phyloP scores from a whole-genome alignment of 73 alveolate genomes.

The Blepharisma stoltei region DNA sequence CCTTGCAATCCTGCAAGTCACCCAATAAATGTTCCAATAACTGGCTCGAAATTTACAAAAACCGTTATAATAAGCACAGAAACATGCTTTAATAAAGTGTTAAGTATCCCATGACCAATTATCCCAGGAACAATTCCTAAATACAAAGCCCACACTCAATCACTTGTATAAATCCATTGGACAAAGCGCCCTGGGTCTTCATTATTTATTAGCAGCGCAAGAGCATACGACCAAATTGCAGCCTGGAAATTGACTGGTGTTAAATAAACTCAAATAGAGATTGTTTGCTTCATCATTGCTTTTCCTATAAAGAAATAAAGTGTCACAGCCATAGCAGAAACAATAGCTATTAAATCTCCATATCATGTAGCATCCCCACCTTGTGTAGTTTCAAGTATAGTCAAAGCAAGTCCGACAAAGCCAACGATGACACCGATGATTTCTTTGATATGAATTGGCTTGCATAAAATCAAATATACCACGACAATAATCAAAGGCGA shows the following conservation, averaged over 20 bases:
- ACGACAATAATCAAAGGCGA: constrained; percentile 4
- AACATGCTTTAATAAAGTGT: neutral
- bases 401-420: neutral
- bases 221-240: neutral
- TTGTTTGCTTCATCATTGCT: neutral
- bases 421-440: constrained; percentile 23
- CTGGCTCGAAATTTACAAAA: neutral
- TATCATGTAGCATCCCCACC: neutral
- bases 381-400: neutral
- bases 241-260: neutral
- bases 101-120: neutral
- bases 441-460: neutral
- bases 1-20: neutral
- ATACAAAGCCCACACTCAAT: neutral
- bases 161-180: neutral
- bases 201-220: neutral
- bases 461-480: neutral
- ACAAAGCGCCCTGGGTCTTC: neutral
- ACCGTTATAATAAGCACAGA: neutral
- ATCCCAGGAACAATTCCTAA: constrained; percentile 18
- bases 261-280: neutral
- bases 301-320: neutral
- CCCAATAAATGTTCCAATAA: neutral
- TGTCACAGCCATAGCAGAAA: neutral
- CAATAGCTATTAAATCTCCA: constrained; percentile 13